Base-by-base conservation (phyloP, 2,329 filamentous ascomycete genomes). In the Fusarium transvaalense region DNA sequence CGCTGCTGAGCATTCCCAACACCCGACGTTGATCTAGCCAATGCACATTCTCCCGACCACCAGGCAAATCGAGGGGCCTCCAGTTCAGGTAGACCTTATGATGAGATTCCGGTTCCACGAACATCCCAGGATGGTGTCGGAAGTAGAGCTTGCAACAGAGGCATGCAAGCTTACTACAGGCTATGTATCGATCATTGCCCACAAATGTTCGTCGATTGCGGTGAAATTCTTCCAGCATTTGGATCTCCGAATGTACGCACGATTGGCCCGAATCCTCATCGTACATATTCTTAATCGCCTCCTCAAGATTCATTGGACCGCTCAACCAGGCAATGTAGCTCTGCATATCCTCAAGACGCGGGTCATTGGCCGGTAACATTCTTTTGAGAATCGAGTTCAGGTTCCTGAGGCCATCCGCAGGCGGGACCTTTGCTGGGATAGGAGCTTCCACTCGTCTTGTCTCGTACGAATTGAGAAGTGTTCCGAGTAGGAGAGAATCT, bases 161-260 rank as follows among this genome's bases (percentile, higher is more conserved):
- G 56, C 84, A 87, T 5, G 85, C 81, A 0, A 80, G 79, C 70
- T 87, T 87, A 69, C 84, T 87, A 60, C 81, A 84, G 5, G 80
- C 84, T 14, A 87, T 80, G 64, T 80, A 86, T 5, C 74, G 72
- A 58, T 86, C 83, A 6, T 74, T 55, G 3, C 73, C 75, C 5
- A 76, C 75, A 64, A 83, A 86, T 0, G 17, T 25, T 2, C 80
- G 68, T 0, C 66, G 35, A 0, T 68, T 68, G 7, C 64, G 51
- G 62, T 79, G 73, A 63, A 86, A 86, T 51, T 82, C 75, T 38
- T 87, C 82, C 1, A 86, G 71, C 5, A 85, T 72, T 54, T 72
- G 66, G 2, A 67, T 54, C 35, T 70, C 63, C 1, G 64, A 52
- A n/a, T 69, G 67, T 2, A 70, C 76, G 4, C 56, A 31, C 2